Evolutionary conservation across 768 basidiomycete species (phyloP).

Genomic region (Agaricus blazei): DNA sequence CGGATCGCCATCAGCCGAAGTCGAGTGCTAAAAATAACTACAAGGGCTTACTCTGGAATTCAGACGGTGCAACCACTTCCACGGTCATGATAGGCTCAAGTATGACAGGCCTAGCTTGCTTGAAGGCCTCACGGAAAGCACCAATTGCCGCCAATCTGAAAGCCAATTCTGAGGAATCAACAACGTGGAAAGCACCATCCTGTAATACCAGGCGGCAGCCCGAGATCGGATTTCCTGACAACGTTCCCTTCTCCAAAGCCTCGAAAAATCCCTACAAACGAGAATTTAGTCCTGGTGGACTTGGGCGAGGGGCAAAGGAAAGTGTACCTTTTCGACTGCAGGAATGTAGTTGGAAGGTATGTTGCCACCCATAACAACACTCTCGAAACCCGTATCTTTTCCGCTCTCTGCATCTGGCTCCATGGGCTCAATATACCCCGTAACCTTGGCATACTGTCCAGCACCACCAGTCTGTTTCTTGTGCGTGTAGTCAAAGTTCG

Average conservation of each 20-base stretch:
- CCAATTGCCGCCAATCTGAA: constrained; percentile 89
- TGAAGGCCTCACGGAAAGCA: constrained; percentile 89
- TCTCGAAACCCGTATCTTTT: constrained; percentile 82
- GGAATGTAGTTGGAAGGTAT: constrained; percentile 92
- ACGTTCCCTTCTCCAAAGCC: constrained; percentile 84
- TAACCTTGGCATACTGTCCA: constrained; percentile 93
- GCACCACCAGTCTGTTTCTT: constrained; percentile 98
- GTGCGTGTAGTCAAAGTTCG: constrained; percentile 87
- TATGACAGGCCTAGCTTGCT: constrained; percentile 70
- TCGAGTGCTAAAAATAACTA: not conserved
- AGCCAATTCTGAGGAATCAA: constrained; percentile 95
- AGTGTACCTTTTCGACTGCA: constrained; percentile 80
- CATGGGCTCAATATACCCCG: constrained; percentile 90
- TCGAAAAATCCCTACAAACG: constrained; percentile 83
- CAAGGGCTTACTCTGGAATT: constrained; percentile 79
- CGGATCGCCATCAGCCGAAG: not conserved
- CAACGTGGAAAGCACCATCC: constrained; percentile 89
- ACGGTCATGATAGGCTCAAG: constrained; percentile 99
- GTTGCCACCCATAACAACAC: constrained; percentile 85
- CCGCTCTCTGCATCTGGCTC: constrained; percentile 65
- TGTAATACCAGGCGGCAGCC: constrained; percentile 84
- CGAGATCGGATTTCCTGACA: constrained; percentile 84
- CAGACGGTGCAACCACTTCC: constrained; percentile 91
- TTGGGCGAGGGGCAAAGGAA: not conserved
- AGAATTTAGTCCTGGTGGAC: not conserved